Conservation (phyloP, 2,329 filamentous ascomycete species). For the Cercospora brassicicola region DNA sequence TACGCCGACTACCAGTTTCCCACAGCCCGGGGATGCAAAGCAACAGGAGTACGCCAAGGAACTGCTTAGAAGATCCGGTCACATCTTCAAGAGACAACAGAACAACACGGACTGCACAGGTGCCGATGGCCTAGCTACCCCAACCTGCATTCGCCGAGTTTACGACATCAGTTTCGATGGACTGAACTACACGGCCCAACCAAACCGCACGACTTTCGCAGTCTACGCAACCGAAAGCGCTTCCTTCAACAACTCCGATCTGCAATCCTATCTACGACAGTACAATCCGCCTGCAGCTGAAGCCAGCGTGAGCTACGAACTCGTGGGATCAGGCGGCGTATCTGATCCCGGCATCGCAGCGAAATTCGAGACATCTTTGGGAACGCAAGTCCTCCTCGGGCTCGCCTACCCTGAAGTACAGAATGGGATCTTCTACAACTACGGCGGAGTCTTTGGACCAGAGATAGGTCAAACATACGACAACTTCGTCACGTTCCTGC, state of each 20-base stretch:
- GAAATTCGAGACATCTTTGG: constrained; percentile 30
- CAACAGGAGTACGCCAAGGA: neutral
- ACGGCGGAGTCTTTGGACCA: constrained; percentile 32
- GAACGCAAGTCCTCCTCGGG: constrained; percentile 27
- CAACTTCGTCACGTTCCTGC: constrained; percentile 30
- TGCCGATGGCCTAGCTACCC: constrained; percentile 21
- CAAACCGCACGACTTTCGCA: constrained; percentile 30
- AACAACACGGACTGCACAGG: constrained; percentile 17
- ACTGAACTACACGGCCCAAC: constrained; percentile 24
- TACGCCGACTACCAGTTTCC: constrained; percentile 28
- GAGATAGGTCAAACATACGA: constrained; percentile 26
- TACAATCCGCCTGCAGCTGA: constrained; percentile 28
- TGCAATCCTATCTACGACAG: constrained; percentile 24
- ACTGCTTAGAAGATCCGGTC: neutral
- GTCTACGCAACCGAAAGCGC: constrained; percentile 33
- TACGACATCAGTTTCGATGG: constrained; percentile 27
- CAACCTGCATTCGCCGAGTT: constrained; percentile 26
- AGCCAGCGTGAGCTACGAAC: constrained; percentile 20
- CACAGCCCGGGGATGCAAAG: constrained; percentile 6
- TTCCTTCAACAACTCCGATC: constrained; percentile 23
- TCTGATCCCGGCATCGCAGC: constrained; percentile 21
- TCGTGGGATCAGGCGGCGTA: constrained; percentile 27
- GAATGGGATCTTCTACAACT: constrained; percentile 29
- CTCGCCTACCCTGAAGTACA: constrained; percentile 26
- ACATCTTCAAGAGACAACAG: neutral